Percentiles rank a stretch among this genome's conserved stretches.
Evolutionary conservation across 2,329 filamentous ascomycete species (phyloP).

Genomic region (Lachnellula suecica): DNA sequence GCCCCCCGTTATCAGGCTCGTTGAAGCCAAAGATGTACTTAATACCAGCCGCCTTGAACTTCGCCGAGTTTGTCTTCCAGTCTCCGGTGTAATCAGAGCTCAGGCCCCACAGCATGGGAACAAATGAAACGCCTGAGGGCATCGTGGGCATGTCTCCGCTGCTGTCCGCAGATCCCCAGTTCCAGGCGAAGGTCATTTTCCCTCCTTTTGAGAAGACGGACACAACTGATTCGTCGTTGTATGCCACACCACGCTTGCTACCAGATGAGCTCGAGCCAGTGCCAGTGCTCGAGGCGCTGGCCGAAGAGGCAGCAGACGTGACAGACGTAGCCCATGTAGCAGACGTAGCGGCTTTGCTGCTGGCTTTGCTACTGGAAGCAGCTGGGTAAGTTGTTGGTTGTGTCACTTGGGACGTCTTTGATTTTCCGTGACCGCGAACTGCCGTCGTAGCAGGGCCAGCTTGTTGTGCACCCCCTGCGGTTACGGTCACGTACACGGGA

Average conservation of each 20-base stretch:
- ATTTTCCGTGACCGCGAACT: no score
- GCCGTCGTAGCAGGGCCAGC: no score
- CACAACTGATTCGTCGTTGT: background rate
- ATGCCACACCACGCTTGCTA: background rate
- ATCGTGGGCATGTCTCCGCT: constrained; percentile 14
- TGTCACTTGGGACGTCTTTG: constrained; percentile 1
- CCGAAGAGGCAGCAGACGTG: background rate
- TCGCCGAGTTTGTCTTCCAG: no score
- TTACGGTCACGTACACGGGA: no score
- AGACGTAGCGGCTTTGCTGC: background rate
- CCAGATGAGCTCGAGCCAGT: constrained; percentile 4
- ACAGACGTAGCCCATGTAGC: background rate
- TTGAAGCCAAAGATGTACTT: constrained; percentile 67
- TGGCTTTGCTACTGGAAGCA: background rate
- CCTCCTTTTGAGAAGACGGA: background rate
- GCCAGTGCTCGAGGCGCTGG: background rate
- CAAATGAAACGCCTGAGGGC: background rate
- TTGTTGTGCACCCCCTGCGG: no score
- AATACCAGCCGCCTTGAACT: no score
- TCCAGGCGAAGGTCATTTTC: background rate
- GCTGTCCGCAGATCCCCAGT: background rate
- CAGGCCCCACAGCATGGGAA: background rate
- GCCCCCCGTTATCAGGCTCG: constrained; percentile 62
- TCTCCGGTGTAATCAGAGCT: no score
- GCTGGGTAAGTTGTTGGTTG: constrained; percentile 1